Evolutionary conservation across 2,329 filamentous ascomycete genomes (phyloP), one percentile per base, ranked within the genome.

Genomic region (Ambrosiella beaveri): DNA sequence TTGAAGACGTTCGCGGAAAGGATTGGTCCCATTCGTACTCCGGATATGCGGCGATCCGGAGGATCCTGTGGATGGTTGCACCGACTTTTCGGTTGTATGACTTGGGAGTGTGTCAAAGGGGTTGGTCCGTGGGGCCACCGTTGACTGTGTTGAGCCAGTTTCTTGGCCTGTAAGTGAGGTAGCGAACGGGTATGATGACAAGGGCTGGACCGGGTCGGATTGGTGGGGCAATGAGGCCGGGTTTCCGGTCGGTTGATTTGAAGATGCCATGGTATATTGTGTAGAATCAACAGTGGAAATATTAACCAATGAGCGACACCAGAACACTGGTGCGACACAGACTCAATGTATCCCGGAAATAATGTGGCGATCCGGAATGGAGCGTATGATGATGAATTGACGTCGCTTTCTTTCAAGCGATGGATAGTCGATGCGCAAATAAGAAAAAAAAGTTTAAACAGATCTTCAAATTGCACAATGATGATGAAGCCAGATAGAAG

Each of bases 21-120:
- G 56, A 27, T 57, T 57, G 35, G 56, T 57, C n/a, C 52, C 56
- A n/a, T 6, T 41, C n/a, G 4, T n/a, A 41, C 11, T n/a, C 11
- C 39, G 39, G 39, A n/a, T 12, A n/a, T 41, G 39, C 39, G 39
- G 2, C 39, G 39, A n/a, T 6, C 39, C 39, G 39, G 7, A 41
- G 39, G 39, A 12, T 3, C 11, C 11, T 12, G 39, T 41, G 39
- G 39, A 41, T 3, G 27, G 27, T 27, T 27, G 27, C 5, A 4
- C 27, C 27, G 27, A 27, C 27, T 27, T 2, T 27, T 4, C 27
- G 27, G 27, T 27, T 27, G 27, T 27, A 27, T 27, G 27, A 27
- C 27, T 27, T 27, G 27, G 27, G 27, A 27, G 27, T 27, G 27
- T n/a, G 2, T 41, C 39, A 41, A n/a, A 41, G n/a, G 39, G 39